Evolutionary conservation across 129 eudicot species (phyloP).

Genomic region (Artemisia argyi): DNA sequence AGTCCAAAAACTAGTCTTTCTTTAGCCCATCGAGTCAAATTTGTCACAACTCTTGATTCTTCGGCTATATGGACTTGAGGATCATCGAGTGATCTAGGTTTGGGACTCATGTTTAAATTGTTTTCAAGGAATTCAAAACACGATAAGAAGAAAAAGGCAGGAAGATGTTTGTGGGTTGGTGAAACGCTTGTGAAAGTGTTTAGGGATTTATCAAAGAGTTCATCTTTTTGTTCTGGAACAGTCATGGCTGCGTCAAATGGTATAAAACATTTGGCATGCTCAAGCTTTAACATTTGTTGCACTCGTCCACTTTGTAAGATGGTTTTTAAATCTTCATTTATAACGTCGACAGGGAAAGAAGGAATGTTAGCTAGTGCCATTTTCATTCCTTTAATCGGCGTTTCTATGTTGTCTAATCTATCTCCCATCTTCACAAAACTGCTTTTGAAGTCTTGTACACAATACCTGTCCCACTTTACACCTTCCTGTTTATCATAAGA

Average conservation of each 20-base stretch:
- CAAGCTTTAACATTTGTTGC: conserved; percentile 37
- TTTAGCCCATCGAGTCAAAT: conserved; percentile 12
- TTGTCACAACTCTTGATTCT: conserved; percentile 5
- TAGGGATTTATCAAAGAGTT: conserved; percentile 33
- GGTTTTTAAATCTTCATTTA: conserved; percentile 34
- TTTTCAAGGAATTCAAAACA: conserved; percentile 46
- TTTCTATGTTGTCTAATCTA: conserved; percentile 50
- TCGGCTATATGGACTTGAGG: background rate
- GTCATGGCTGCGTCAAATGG: conserved; percentile 43
- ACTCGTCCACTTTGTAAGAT: conserved; percentile 24
- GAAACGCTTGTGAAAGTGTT: conserved; percentile 17
- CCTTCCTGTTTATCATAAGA: conserved; percentile 49
- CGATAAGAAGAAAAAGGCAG: conserved; percentile 53
- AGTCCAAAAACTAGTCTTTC: conserved; percentile 47
- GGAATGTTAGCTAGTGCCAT: conserved; percentile 43
- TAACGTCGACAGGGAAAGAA: conserved; percentile 28
- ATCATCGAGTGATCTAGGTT: conserved; percentile 9
- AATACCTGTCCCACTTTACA: conserved; percentile 58
- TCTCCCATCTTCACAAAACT: conserved; percentile 41
- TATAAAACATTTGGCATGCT: conserved; percentile 38
- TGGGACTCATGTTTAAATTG: conserved; percentile 31
- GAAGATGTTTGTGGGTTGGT: conserved; percentile 30
- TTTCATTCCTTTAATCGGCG: conserved; percentile 61
- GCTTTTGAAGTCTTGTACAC: conserved; percentile 31
- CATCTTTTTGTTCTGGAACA: conserved; percentile 38